Conservation (phyloP, 306 rosid genomes). For the Cucumis hystrix region DNA sequence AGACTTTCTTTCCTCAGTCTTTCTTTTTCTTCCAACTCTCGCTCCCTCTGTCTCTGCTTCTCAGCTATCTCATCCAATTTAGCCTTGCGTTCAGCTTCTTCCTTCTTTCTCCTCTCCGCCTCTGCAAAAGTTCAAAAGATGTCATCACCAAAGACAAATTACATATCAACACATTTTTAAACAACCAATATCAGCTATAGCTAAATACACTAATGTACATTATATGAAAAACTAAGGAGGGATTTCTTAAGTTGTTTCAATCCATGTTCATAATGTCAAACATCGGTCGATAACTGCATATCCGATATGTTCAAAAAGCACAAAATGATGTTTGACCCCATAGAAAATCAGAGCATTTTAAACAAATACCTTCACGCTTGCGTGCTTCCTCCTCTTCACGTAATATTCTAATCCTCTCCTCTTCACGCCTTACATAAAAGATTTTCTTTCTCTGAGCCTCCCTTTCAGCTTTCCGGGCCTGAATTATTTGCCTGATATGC, state of each 20-base stretch:
- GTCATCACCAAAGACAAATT: background rate
- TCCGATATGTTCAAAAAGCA: background rate
- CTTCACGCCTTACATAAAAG: slow-evolving; percentile 57
- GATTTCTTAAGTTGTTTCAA: background rate
- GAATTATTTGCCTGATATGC: slow-evolving; percentile 41
- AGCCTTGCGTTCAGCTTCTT: slow-evolving; percentile 55
- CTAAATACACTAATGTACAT: background rate
- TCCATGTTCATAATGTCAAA: no score
- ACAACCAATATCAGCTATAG: no score
- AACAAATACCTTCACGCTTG: slow-evolving; percentile 55
- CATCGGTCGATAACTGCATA: background rate
- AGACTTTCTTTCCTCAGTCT: slow-evolving; percentile 49
- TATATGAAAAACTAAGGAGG: background rate
- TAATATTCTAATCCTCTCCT: slow-evolving; percentile 55
- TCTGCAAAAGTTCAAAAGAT: slow-evolving; percentile 29
- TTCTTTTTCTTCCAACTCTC: slow-evolving; percentile 71
- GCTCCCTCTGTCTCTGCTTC: slow-evolving; percentile 72
- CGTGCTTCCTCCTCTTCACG: slow-evolving; percentile 73
- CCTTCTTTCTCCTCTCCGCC: slow-evolving; percentile 66
- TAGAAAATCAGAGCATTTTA: background rate
- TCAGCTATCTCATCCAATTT: slow-evolving; percentile 68
- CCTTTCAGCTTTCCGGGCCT: slow-evolving; percentile 57
- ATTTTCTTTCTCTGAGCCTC: slow-evolving; percentile 63
- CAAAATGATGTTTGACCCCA: background rate
- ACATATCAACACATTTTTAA: background rate